Percentiles rank a stretch among this genome's conserved stretches.
phyloP scores from a whole-genome alignment of 2,329 filamentous ascomycete genomes.

The Venturia carpophila region DNA sequence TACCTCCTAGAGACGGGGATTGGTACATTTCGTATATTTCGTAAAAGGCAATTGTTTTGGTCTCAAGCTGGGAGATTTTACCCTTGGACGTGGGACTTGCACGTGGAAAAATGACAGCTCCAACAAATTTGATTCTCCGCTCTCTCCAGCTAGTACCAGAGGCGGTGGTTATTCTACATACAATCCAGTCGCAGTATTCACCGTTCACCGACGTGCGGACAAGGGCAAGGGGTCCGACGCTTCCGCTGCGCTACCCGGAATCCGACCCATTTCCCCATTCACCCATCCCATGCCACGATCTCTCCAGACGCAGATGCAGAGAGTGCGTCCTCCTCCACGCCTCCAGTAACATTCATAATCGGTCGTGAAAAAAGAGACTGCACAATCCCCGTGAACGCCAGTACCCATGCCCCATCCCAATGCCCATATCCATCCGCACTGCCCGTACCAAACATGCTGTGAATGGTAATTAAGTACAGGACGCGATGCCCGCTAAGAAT shows the following conservation, averaged over 20 bases:
- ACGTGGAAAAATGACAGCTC: neutral
- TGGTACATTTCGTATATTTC: no score
- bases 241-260: neutral
- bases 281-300: neutral
- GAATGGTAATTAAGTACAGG: slow-evolving; percentile 2
- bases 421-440: slow-evolving; percentile 4
- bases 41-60: no score
- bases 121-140: neutral
- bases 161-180: slow-evolving; percentile 1
- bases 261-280: neutral
- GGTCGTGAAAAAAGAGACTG: slow-evolving; percentile 3
- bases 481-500: slow-evolving; percentile 9
- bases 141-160: neutral
- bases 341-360: slow-evolving; percentile 9
- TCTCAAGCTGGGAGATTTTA: no score
- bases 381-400: neutral
- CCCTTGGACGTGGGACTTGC: neutral
- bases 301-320: neutral
- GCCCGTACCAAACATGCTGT: neutral
- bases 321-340: neutral
- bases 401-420: slow-evolving; percentile 2
- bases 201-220: neutral
- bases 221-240: neutral
- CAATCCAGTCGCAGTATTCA: slow-evolving; percentile 3
- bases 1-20: no score